Conservation (phyloP, 805 yeast genomes). For the Pichia cephalocereana region DNA sequence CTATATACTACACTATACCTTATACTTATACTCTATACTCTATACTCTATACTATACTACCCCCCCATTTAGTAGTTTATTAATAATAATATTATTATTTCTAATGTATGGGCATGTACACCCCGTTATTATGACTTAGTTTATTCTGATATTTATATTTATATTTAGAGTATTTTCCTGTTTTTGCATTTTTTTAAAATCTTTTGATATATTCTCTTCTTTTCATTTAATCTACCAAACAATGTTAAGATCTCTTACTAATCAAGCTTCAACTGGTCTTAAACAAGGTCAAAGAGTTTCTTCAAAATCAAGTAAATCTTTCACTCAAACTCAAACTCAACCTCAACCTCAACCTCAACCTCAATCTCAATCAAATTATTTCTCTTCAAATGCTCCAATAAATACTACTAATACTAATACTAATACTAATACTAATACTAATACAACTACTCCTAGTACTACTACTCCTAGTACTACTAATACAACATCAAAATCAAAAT, state of each 20-base stretch:
- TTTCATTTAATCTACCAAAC: neutral
- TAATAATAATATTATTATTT: too few species aligned
- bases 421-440: constrained; percentile 25
- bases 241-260: neutral
- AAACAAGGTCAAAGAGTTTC: neutral
- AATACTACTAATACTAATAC: constrained; percentile 32
- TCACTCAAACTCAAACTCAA: neutral
- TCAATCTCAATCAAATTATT: neutral
- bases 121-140: neutral
- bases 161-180: neutral
- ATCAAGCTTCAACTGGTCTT: neutral
- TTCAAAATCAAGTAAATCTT: neutral
- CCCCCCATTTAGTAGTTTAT: too few species aligned
- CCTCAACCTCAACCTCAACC: neutral
- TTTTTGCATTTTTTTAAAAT: neutral
- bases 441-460: too few species aligned
- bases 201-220: neutral
- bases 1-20: too few species aligned
- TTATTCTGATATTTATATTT: neutral
- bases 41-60: too few species aligned
- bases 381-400: neutral
- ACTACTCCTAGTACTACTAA: too few species aligned
- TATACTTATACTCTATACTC: too few species aligned
- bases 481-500: constrained; percentile 26
- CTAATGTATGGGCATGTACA: too few species aligned